A percentile compares a stretch with the other conserved stretches of the same genome.
Evolutionary conservation across 345 rosid species (phyloP).

Genomic region (Sisymbrium altissimum): DNA sequence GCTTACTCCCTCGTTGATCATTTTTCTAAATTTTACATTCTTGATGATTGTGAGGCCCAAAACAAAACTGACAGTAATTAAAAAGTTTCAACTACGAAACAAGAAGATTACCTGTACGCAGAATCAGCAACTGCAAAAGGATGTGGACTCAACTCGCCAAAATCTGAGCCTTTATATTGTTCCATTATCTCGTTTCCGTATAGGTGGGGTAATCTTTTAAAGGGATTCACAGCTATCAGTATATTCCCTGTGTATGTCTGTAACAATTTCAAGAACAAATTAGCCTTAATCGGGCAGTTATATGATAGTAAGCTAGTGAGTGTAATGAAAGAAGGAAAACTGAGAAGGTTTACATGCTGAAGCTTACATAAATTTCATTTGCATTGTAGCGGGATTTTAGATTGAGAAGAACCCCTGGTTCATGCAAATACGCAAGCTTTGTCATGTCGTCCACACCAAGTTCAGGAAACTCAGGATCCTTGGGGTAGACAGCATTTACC

Average conservation of each 20-base stretch:
- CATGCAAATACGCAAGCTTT: constrained; percentile 90
- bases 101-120: constrained; percentile 69
- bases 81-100: neutral
- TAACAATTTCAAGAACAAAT: constrained; percentile 4
- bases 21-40: constrained; percentile 52
- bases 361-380: constrained; percentile 92
- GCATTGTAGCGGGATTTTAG: constrained; percentile 64
- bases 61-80: neutral
- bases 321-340: neutral
- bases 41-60: constrained; percentile 23
- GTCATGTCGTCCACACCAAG: constrained; percentile 97
- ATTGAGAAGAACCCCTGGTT: constrained; percentile 92
- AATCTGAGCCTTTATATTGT: constrained; percentile 73
- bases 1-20: constrained; percentile 87
- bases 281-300: no score
- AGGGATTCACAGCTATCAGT: constrained; percentile 96
- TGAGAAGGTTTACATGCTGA: neutral
- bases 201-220: constrained; percentile 76
- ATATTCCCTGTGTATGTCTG: constrained; percentile 97
- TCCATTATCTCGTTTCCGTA: constrained; percentile 77
- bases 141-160: constrained; percentile 93
- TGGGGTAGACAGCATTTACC: constrained; percentile 56
- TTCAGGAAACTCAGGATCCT: constrained; percentile 85
- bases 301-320: neutral
- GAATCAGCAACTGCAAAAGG: constrained; percentile 97